Base-by-base conservation (phyloP, 2,329 filamentous ascomycete genomes). In the Sordariomycetes sp. region DNA sequence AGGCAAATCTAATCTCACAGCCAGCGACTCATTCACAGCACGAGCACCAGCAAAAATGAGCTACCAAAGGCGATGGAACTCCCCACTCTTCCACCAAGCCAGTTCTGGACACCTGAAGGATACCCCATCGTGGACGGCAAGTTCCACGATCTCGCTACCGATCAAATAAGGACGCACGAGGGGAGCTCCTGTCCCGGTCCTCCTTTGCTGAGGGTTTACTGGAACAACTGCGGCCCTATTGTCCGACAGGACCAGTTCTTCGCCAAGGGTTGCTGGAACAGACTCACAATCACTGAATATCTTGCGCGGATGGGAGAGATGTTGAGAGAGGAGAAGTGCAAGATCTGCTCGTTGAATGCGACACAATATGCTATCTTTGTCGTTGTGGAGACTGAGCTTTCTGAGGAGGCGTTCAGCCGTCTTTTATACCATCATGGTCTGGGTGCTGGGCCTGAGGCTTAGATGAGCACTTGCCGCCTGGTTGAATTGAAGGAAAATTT, bases 111-210 rank as follows among this genome's bases (percentile, higher is more conserved):
- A 30, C 28, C 19, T 11, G 28, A 30, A 14, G 28, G 28, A 17
- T 30, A 30, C 15, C 31, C 31, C 20, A 25, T 33, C 21, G 31
- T 33, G 6, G 31, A 33, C 18, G 31, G 31, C 8, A 33, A 33
- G 21, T 33, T 23, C 15, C 20, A 23, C 15, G 31, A 33, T 18
- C 20, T 21, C n/a, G 12, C 10, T 12, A 24, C 31, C 17, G 20
- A 18, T 14, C 19, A 33, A 21, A 33, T 33, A 11, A 33, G 18
- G 21, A 33, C 31, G n/a, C 28, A 30, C 28, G 12, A 7, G 28
- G 28, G 28, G 12, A 7, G 6, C 28, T 15, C 19, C 6, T 8
- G 14, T 11, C 14, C 5, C 5, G 28, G 28, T 19, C 28, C 28
- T 7, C 28, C 28, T 6, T 16, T 17, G 28, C 28, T 30, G 15